Evolutionary conservation across 192 early-diverging fungal genomes (phyloP).

Genomic region (Phycomyces blakesleeanus): DNA sequence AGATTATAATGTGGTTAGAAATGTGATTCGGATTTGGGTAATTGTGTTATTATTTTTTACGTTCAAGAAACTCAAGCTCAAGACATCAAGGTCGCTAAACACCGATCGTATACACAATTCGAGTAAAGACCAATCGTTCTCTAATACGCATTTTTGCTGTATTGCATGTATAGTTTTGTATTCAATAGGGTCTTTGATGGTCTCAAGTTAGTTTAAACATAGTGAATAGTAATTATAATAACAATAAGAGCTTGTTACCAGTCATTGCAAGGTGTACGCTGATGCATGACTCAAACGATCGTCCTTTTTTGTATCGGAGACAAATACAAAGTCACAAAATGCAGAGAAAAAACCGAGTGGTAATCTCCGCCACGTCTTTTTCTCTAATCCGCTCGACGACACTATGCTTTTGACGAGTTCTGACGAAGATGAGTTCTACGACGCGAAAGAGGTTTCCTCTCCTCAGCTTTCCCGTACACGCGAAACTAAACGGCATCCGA

Average conservation of each 20-base stretch:
- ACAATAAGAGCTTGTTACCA: background rate
- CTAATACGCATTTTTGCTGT: background rate
- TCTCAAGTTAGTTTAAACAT: background rate
- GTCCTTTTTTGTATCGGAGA: background rate
- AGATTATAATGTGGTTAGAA: background rate
- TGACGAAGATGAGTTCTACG: background rate
- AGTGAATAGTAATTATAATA: background rate
- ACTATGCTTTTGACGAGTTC: background rate
- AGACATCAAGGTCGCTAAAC: background rate
- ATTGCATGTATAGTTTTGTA: background rate
- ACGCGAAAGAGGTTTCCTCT: background rate
- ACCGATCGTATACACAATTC: background rate
- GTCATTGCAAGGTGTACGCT: background rate
- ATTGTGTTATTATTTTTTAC: constrained; percentile 3
- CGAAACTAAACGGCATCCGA: background rate
- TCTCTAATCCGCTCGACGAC: background rate
- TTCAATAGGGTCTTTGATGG: background rate
- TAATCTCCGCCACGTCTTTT: background rate
- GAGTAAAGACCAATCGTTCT: constrained; percentile 7
- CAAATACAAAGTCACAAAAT: constrained; percentile 3
- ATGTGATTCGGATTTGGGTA: no score
- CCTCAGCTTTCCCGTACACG: background rate
- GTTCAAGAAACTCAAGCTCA: constrained; percentile 10
- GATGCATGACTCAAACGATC: no score
- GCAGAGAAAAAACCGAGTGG: background rate